Conservation (phyloP, 2,329 filamentous ascomycete species). For the Hyphodiscus sp. region DNA sequence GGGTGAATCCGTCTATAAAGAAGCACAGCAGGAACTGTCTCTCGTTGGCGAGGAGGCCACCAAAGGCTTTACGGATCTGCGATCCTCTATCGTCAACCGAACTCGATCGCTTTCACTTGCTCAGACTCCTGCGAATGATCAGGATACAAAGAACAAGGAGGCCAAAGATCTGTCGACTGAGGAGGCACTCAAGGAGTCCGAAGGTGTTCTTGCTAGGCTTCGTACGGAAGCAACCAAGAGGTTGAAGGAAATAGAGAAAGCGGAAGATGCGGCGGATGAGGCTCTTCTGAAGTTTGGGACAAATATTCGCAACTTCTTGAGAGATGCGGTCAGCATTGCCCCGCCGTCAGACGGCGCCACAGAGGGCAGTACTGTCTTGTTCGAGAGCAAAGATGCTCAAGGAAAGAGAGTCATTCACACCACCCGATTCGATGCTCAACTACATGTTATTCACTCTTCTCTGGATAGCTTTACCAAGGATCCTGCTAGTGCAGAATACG, state of each 20-base stretch:
- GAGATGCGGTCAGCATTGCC: slow-evolving; percentile 83
- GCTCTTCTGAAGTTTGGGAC: slow-evolving; percentile 86
- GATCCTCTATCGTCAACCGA: slow-evolving; percentile 60
- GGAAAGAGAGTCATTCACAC: slow-evolving; percentile 93
- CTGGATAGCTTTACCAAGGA: slow-evolving; percentile 78
- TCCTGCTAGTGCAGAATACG: slow-evolving; percentile 68
- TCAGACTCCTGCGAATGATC: slow-evolving; percentile 21
- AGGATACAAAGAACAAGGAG: slow-evolving; percentile 19
- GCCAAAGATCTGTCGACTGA: slow-evolving; percentile 39
- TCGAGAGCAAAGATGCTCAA: slow-evolving; percentile 85
- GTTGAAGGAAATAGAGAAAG: slow-evolving; percentile 81
- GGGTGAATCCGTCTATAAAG: slow-evolving; percentile 77
- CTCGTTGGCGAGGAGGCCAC: slow-evolving; percentile 74
- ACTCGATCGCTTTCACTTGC: slow-evolving; percentile 64
- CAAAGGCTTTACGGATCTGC: slow-evolving; percentile 69
- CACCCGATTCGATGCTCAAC: slow-evolving; percentile 87
- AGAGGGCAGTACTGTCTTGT: slow-evolving; percentile 62
- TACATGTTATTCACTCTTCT: slow-evolving; percentile 90
- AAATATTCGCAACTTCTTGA: slow-evolving; percentile 82
- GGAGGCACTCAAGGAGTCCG: slow-evolving; percentile 41
- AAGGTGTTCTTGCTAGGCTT: slow-evolving; percentile 69
- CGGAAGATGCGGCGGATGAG: slow-evolving; percentile 94
- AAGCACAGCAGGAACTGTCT: slow-evolving; percentile 78
- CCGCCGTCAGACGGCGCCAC: slow-evolving; percentile 54
- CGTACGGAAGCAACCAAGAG: slow-evolving; percentile 72